phyloP scores from a whole-genome alignment of 148 eudicot species.

The Arbutus unedo region DNA sequence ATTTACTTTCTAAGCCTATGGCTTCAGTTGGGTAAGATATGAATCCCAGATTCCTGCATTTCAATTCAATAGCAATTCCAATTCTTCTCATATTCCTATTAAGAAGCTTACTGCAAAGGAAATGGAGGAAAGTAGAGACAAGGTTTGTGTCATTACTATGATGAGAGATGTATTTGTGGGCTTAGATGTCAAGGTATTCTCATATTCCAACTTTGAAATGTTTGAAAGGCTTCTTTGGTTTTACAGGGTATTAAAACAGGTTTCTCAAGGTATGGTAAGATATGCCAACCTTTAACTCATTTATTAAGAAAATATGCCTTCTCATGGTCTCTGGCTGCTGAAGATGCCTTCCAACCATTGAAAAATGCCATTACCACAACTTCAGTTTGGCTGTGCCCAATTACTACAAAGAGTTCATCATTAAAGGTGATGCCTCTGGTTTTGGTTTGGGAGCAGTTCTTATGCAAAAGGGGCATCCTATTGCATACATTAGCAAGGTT shows the following conservation, averaged over 20 bases:
- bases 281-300: background rate
- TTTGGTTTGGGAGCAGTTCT: background rate
- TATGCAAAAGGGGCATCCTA: background rate
- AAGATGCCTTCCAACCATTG: background rate
- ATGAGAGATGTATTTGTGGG: too few species aligned
- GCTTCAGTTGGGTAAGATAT: too few species aligned
- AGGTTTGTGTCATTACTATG: too few species aligned
- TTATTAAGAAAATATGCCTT: slow-evolving; percentile 1
- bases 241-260: slow-evolving; percentile 16
- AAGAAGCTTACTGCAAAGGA: too few species aligned
- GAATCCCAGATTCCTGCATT: too few species aligned
- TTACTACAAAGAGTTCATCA: background rate
- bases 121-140: too few species aligned
- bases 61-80: too few species aligned
- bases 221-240: slow-evolving; percentile 15
- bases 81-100: too few species aligned
- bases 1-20: too few species aligned
- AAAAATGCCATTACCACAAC: background rate
- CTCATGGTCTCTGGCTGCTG: background rate
- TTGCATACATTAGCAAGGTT: background rate
- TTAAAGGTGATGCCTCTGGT: slow-evolving; percentile 8
- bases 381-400: background rate
- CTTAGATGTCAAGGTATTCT: too few species aligned
- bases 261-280: slow-evolving; percentile 13
- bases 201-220: too few species aligned